Base-by-base conservation (phyloP, 768 basidiomycete genomes). In the Phaeotremella fagi region DNA sequence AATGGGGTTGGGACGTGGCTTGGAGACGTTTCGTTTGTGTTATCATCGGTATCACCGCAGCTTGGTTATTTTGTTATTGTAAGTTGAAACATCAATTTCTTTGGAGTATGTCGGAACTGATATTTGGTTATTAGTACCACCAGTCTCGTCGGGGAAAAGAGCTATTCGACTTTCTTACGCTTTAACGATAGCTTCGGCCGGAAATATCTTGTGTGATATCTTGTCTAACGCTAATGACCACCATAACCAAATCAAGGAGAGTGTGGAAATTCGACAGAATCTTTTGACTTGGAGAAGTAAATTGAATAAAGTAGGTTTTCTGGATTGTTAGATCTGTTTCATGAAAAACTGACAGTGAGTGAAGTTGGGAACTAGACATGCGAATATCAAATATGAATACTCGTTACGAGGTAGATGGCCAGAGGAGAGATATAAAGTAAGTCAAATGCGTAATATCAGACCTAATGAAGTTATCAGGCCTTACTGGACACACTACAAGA, bases 341-440 rank as follows among this genome's bases (percentile, higher is more conserved):
- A 18, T 75, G 80, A 1, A 87, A 86, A 54, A 86, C 87, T 28
- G 25, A 7, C 50, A 33, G 1, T 28, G 27, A 42, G 16, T 27
- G 7, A 41, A 64, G 65, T 50, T 65, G 14, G 50, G 57, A 42
- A 24, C 56, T 22, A 31, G 48, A 18, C 56, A 55, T 6, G 53
- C 50, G 15, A 28, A 54, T 37, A 50, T 63, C 27, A 52, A 51
- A 1, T 66, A 51, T 48, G 70, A 90, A 84, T 82, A 88, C 68
- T 88, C 87, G 0, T 72, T 90, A 22, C 74, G 82, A 47, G 89
- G 88, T 27, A 52, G 61, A 59, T 90, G 87, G 89, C 89, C 89
- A 0, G 80, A 81, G n/a, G 76, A 85, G 51, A 76, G 89, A 54
- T 90, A 90, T 68, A 82, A 85, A 31, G 87, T 87, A 59, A 46